Base-by-base conservation (phyloP, 257 asterid species). In the Fraxinus cuspidata region DNA sequence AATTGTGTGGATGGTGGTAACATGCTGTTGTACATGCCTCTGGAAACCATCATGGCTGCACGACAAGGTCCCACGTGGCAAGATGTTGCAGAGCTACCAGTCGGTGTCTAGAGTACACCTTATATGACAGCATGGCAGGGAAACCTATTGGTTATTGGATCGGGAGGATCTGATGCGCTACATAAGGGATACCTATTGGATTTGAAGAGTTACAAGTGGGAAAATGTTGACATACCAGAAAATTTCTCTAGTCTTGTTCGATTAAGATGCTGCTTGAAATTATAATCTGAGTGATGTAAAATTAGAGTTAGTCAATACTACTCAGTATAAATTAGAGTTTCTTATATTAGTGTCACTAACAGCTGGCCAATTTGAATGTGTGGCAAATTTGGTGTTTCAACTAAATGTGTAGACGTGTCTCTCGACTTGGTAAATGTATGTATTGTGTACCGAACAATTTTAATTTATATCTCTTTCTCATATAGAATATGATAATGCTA, bases 231-330 rank as follows among this genome's bases (percentile, higher is more conserved):
- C 47, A 78, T 76, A 28, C 80, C 79, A n/a, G 87, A 78, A 34
- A 83, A 40, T 5, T 91, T 88, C 67, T 81, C 81, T 15, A 96
- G 96, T n/a, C 91, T 90, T 78, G 93, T 91, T 80, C 94, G 85
- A 81, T 85, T 92, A 0, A 97, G 91, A 68, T 89, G 93, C 70
- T 88, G 86, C 79, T 65, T 92, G 64, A 92, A 91, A 80, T 72
- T 92, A 77, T 92, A 68, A 81, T 69, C 8, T 5, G 7, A 11
- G 8, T 29, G 11, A 13, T 53, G 0, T 44, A 44, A 44, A 35
- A 35, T 35, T 0, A 35, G 38, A 35, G 38, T 35, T 5, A 35
- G 38, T 8, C 38, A 35, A 35, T 35, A 35, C 38, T 35, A 35
- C 38, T 0, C 0, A 5, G 38, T 35, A 35, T 35, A 32, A 32